A percentile compares a stretch with the other conserved stretches of the same genome.
These are phyloP conservation scores for Ganoderma multipileum DNA, from an alignment of 1,284 basidiomycete genomes.

Conservation along the genomic window DNA sequence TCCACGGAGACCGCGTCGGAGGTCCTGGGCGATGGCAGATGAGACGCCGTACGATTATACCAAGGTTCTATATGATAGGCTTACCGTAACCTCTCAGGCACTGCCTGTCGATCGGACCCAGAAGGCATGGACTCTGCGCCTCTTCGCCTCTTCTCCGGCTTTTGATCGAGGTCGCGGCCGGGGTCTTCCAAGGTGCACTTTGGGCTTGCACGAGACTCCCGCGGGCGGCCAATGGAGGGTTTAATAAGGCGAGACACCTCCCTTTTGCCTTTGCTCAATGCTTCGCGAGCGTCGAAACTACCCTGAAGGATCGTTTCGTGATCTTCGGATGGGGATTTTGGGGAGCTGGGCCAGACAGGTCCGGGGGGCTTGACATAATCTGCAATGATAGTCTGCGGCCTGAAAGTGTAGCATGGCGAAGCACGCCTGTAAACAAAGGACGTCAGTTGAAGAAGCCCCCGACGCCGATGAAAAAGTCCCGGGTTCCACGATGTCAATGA, in stretches of 20 bases:
- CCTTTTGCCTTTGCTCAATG: neutral
- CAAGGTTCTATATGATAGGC: neutral
- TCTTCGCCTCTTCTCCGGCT: conserved; percentile 11
- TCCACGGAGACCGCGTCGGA: conserved; percentile 8
- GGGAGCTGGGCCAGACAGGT: neutral
- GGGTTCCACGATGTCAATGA: neutral
- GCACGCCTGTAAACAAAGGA: neutral
- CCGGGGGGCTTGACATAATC: neutral
- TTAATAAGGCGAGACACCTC: neutral
- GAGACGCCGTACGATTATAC: neutral
- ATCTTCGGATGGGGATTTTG: neutral
- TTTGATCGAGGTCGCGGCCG: neutral
- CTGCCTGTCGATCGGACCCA: neutral
- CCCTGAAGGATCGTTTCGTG: neutral
- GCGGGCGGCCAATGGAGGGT: neutral
- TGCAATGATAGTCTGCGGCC: neutral
- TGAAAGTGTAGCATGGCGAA: neutral
- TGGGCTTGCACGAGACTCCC: neutral
- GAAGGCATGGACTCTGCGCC: neutral
- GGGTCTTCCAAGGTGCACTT: conserved; percentile 6
- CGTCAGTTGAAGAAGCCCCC: neutral
- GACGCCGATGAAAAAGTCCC: neutral
- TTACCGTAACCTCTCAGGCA: neutral
- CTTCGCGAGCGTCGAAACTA: neutral
- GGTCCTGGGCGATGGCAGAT: neutral